Base-by-base conservation (phyloP, 2,329 filamentous ascomycete genomes). In the Dactylellina leptospora region DNA sequence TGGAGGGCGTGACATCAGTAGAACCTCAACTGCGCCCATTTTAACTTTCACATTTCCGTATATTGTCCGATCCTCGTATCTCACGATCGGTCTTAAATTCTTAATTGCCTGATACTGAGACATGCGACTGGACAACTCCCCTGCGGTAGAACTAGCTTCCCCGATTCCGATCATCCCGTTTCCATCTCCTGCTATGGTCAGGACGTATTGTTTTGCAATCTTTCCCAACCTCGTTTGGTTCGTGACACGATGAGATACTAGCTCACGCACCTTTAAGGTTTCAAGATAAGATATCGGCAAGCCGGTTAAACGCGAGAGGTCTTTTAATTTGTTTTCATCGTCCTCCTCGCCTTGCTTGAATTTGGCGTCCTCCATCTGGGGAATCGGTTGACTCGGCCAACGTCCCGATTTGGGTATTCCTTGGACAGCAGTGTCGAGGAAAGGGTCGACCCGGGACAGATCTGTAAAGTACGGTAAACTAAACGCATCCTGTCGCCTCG, bases 171-270 rank as follows among this genome's bases (percentile, higher is more conserved):
- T 81, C 77, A 93, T 85, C 13, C 95, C 95, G 75, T 95, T 86
- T 68, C 87, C 85, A 81, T 97, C 96, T 56, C 95, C 95, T 4
- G 92, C 93, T 76, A 97, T 88, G 40, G 88, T 88, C 73, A 97
- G 82, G 76, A 87, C 84, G 77, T 93, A 96, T 40, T 84, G 77
- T 80, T 89, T 91, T 76, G 85, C 85, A 70, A 99, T 89, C 84
- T 97, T 99, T 79, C 95, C 95, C 81, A 99, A 87, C 83, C 93
- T 90, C 20, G 95, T 97, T 84, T 97, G 93, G 82, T 99, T 97
- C 75, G 86, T 84, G 69, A 99, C 95, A 40, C 81, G 81, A 78
- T 93, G 90, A 3, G 79, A 78, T 48, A 96, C 90, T 48, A 99
- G 82, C 50, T 85, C 83, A 84, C 96, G 96, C 74, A 86, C 82